Conservation (phyloP, 2,329 filamentous ascomycete genomes). For the Trichoderma guizhouense region DNA sequence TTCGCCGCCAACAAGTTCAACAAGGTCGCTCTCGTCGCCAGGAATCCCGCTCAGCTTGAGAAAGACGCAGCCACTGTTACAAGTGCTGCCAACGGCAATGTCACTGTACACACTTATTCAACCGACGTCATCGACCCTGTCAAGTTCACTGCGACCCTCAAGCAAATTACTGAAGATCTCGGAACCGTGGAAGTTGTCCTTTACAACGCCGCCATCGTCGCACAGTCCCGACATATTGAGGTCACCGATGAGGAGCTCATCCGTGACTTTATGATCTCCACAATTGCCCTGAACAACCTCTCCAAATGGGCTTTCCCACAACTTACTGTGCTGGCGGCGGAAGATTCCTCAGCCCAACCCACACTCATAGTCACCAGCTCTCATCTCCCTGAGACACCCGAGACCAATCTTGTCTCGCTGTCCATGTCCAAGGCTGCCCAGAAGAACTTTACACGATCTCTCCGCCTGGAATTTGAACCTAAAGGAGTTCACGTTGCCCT, state of each 20-base stretch:
- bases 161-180: slow-evolving; percentile 38
- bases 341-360: slow-evolving; percentile 34
- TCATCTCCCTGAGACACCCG: slow-evolving; percentile 44
- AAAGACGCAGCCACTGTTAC: slow-evolving; percentile 33
- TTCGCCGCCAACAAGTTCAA: slow-evolving; percentile 80
- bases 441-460: slow-evolving; percentile 45
- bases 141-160: slow-evolving; percentile 36
- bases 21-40: slow-evolving; percentile 47
- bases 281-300: slow-evolving; percentile 44
- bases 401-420: slow-evolving; percentile 46
- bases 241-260: slow-evolving; percentile 44
- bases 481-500: slow-evolving; percentile 46
- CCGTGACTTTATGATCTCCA: slow-evolving; percentile 49
- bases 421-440: slow-evolving; percentile 51
- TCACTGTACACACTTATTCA: slow-evolving; percentile 40
- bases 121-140: slow-evolving; percentile 43
- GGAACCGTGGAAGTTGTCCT: slow-evolving; percentile 47
- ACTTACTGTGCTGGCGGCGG: slow-evolving; percentile 33
- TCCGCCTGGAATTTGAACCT: slow-evolving; percentile 37
- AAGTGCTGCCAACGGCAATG: slow-evolving; percentile 25
- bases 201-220: slow-evolving; percentile 51
- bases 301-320: slow-evolving; percentile 46
- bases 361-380: slow-evolving; percentile 49
- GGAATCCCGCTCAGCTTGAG: slow-evolving; percentile 40
- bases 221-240: slow-evolving; percentile 39